Evolutionary conservation across 352 stramenopile species (phyloP).

Genomic region (Pythium dissotocum): DNA sequence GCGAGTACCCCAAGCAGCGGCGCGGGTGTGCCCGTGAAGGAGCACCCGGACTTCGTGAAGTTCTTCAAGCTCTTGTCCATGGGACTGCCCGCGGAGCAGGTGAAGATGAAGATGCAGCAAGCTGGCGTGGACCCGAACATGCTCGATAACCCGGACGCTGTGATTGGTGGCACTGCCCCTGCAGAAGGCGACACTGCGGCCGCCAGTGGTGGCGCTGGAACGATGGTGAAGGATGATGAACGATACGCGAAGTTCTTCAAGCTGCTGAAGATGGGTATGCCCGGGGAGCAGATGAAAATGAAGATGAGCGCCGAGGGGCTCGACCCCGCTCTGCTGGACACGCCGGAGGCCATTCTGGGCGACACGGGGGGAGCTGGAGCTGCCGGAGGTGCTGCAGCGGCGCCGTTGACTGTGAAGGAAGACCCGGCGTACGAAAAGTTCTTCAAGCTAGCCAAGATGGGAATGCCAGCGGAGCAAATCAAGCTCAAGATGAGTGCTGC

Average conservation of each 20-base stretch:
- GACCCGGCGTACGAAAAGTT: constrained; percentile 94
- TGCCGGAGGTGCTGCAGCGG: constrained; percentile 3
- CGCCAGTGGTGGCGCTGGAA: constrained; percentile 20
- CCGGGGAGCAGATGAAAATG: constrained; percentile 91
- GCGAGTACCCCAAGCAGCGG: constrained; percentile 15
- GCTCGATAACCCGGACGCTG: constrained; percentile 66
- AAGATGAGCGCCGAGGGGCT: constrained; percentile 94
- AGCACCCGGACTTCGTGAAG: constrained; percentile 76
- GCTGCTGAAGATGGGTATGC: constrained; percentile 95
- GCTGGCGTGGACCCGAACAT: constrained; percentile 62
- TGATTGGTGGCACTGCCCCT: constrained; percentile 47
- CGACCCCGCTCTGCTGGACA: constrained; percentile 91
- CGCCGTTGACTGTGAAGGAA: constrained; percentile 86
- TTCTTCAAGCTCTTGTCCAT: constrained; percentile 86
- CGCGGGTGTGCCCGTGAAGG: constrained; percentile 51
- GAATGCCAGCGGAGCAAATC: constrained; percentile 88
- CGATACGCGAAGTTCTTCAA: constrained; percentile 96
- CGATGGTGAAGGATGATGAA: constrained; percentile 71
- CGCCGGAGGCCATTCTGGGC: constrained; percentile 77
- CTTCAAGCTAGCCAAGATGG: constrained; percentile 94
- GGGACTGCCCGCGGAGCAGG: constrained; percentile 76
- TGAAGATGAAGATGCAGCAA: constrained; percentile 87
- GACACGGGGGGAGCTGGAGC: constrained; percentile 34
- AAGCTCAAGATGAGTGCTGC: constrained; percentile 92
- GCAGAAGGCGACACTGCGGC: background rate